A percentile compares a stretch with the other conserved stretches of the same genome.
Evolutionary conservation across 495 filamentous ascomycete genomes (phyloP).

Genomic region (Articulospora tetracladia): DNA sequence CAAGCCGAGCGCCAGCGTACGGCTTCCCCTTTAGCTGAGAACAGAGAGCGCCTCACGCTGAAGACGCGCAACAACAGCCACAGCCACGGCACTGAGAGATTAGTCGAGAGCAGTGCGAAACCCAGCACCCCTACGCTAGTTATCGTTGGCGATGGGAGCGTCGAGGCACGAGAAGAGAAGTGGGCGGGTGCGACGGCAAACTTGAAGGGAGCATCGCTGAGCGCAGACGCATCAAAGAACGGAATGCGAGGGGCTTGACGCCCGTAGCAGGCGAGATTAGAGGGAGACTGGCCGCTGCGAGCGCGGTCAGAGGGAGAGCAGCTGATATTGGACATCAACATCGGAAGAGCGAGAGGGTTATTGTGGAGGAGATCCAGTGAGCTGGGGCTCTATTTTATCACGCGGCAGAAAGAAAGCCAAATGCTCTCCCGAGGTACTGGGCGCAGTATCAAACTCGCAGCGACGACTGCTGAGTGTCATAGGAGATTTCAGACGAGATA

Average conservation of each 20-base stretch:
- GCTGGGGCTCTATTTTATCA: too few species aligned
- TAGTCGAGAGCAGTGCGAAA: slow-evolving; percentile 15
- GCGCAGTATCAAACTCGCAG: too few species aligned
- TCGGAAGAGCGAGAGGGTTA: slow-evolving; percentile 44
- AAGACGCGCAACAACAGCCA: neutral
- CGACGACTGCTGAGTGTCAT: too few species aligned
- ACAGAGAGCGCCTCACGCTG: neutral
- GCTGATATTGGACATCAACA: slow-evolving; percentile 18
- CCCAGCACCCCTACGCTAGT: slow-evolving; percentile 22
- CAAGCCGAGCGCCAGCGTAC: slow-evolving; percentile 7
- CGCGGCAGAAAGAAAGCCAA: too few species aligned
- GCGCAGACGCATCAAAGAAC: slow-evolving; percentile 23
- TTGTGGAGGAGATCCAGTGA: slow-evolving; percentile 30
- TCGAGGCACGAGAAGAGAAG: slow-evolving; percentile 9
- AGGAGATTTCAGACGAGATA: neutral
- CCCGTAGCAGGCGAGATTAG: neutral
- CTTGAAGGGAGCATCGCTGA: slow-evolving; percentile 13
- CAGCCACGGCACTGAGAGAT: slow-evolving; percentile 2
- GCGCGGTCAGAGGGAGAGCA: neutral
- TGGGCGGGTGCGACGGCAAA: slow-evolving; percentile 12
- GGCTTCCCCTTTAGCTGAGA: slow-evolving; percentile 2
- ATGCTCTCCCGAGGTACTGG: too few species aligned
- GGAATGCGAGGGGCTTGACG: slow-evolving; percentile 20
- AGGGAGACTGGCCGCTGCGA: neutral
- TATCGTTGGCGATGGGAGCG: slow-evolving; percentile 14